These are phyloP conservation scores for Daedaleopsis nitida DNA, from an alignment of 768 basidiomycete genomes.

Conservation along the genomic window DNA sequence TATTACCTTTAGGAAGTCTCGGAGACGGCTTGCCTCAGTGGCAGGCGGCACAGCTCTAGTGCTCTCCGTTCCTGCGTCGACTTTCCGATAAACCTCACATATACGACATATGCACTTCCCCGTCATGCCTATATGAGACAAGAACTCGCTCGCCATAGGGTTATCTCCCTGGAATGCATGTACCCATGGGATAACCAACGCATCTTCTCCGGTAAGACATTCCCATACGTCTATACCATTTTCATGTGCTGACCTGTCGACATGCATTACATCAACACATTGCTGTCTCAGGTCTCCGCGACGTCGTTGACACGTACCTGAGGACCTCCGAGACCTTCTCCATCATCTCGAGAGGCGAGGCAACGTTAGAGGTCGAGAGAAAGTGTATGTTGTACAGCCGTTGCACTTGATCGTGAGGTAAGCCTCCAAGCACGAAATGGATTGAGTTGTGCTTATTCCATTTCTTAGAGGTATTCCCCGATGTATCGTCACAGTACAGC, in stretches of 20 bases:
- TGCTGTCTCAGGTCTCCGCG: no score
- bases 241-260: not conserved
- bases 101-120: conserved; percentile 42
- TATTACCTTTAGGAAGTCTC: not conserved
- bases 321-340: not conserved
- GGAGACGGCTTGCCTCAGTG: no score
- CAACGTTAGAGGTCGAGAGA: conserved; percentile 41
- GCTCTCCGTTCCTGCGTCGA: not conserved
- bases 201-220: not conserved
- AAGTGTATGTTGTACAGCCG: conserved; percentile 42
- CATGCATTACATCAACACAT: no score
- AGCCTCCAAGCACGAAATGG: conserved; percentile 38
- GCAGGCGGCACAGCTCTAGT: not conserved
- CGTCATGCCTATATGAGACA: conserved; percentile 43
- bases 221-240: conserved; percentile 11
- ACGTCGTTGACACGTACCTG: not conserved
- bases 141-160: conserved; percentile 46
- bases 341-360: conserved; percentile 44
- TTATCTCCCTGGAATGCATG: conserved; percentile 40
- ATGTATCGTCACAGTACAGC: conserved; percentile 47
- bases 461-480: conserved; percentile 46
- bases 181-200: conserved; percentile 1
- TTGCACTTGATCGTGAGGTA: conserved; percentile 30
- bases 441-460: conserved; percentile 48
- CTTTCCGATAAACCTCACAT: conserved; percentile 36